These are phyloP conservation scores for Trichoderma brevicompactum DNA, from an alignment of 2,329 filamentous ascomycete genomes.

Conservation along the genomic window DNA sequence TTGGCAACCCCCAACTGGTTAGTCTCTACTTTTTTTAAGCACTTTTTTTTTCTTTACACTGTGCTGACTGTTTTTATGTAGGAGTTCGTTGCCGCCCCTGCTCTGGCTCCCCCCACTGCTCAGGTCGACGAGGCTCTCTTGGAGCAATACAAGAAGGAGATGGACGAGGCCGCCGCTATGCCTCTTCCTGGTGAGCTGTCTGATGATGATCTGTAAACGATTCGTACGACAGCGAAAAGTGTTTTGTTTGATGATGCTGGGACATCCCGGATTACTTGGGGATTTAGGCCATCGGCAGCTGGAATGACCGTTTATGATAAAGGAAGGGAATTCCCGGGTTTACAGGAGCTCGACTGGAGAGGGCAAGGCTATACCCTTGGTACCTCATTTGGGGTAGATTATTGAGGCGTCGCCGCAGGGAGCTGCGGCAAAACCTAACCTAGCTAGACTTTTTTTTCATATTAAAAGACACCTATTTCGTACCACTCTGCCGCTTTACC, in stretches of 20 bases:
- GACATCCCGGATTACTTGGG: slow-evolving; percentile 21
- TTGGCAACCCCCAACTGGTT: slow-evolving; percentile 73
- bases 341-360: slow-evolving; percentile 45
- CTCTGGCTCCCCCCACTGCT: slow-evolving; percentile 91
- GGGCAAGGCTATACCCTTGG: slow-evolving; percentile 39
- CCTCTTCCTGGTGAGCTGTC: slow-evolving; percentile 96
- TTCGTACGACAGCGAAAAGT: slow-evolving; percentile 37
- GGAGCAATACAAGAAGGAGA: slow-evolving; percentile 83
- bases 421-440: slow-evolving; percentile 36
- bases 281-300: slow-evolving; percentile 33
- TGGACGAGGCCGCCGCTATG: slow-evolving; percentile 76
- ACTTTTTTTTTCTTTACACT: not conserved
- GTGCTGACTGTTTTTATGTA: slow-evolving; percentile 43
- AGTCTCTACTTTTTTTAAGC: slow-evolving; percentile 5
- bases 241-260: slow-evolving; percentile 30
- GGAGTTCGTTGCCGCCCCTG: slow-evolving; percentile 96
- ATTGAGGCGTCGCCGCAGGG: slow-evolving; percentile 41
- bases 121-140: slow-evolving; percentile 84
- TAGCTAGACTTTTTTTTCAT: slow-evolving; percentile 44
- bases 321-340: slow-evolving; percentile 41
- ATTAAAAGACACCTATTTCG: slow-evolving; percentile 35
- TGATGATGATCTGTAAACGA: slow-evolving; percentile 65
- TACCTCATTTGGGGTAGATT: slow-evolving; percentile 41
- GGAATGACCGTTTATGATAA: slow-evolving; percentile 48
- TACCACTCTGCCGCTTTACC: slow-evolving; percentile 23